Evolutionary conservation across 345 rosid species (phyloP).

Genomic region (Erysimum cheiranthoides): DNA sequence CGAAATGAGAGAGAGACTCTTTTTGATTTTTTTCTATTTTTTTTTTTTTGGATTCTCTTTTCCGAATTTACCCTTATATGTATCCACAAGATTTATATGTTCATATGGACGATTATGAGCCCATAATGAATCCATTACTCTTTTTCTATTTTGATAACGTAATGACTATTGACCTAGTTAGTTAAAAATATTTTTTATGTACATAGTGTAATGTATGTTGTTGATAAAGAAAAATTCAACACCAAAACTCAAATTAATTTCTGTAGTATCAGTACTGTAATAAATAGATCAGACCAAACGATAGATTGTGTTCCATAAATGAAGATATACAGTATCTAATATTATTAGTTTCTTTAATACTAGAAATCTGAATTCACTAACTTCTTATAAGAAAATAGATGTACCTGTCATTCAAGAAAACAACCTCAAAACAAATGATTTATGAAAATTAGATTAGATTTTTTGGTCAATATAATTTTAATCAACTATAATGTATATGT

Average conservation of each 20-base stretch:
- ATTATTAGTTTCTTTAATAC: neutral
- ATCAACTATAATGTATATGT: too few relatives aligned
- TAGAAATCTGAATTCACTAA: neutral
- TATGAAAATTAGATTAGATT: too few relatives aligned
- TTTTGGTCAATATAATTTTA: too few relatives aligned
- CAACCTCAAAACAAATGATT: too few relatives aligned
- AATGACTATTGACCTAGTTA: neutral
- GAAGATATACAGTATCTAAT: neutral
- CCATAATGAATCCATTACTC: slow-evolving; percentile 26
- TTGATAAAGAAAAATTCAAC: neutral
- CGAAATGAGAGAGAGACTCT: slow-evolving; percentile 21
- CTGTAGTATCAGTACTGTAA: neutral
- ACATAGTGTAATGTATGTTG: neutral
- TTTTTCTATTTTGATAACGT: neutral
- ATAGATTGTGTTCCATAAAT: slow-evolving; percentile 18
- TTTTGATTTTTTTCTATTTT: neutral
- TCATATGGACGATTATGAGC: slow-evolving; percentile 18
- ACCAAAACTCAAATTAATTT: neutral
- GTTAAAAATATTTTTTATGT: neutral
- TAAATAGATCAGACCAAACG: neutral
- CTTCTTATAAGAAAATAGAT: neutral
- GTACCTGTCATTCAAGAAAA: too few relatives aligned
- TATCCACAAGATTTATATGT: neutral
- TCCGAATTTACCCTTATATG: slow-evolving; percentile 36
- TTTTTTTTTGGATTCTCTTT: neutral